A percentile compares a stretch with the other conserved stretches of the same genome.
Evolutionary conservation across 2,329 filamentous ascomycete genomes (phyloP).

Genomic region (Cladosporium sp.): DNA sequence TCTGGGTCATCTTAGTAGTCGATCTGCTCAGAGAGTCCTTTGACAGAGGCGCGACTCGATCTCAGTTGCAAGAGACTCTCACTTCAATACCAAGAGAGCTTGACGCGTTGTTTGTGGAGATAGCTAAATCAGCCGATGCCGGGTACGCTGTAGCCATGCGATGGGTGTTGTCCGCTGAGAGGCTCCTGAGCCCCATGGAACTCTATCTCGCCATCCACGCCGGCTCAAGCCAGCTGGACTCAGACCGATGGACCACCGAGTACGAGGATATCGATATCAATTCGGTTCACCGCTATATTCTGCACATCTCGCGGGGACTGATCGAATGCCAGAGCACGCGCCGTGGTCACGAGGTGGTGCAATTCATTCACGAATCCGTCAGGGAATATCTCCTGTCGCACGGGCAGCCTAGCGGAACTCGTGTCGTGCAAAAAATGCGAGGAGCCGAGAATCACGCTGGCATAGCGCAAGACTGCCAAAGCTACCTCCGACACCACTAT

Average conservation of each 20-base stretch:
- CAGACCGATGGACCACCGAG: too few species aligned
- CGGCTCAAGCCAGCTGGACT: slow-evolving; percentile 24
- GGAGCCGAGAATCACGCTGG: background rate
- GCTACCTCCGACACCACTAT: background rate
- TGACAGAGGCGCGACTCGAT: background rate
- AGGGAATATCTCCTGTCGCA: background rate
- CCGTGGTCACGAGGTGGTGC: slow-evolving; percentile 37
- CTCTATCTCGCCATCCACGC: slow-evolving; percentile 47
- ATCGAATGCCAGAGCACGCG: slow-evolving; percentile 36
- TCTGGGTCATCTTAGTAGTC: slow-evolving; percentile 3
- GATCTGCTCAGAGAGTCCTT: background rate
- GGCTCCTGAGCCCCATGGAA: slow-evolving; percentile 46
- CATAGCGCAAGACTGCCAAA: background rate
- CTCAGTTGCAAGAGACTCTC: background rate
- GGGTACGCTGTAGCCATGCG: slow-evolving; percentile 46
- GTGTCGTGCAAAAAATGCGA: background rate
- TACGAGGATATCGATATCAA: slow-evolving; percentile 21
- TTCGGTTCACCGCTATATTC: slow-evolving; percentile 38
- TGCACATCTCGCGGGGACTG: slow-evolving; percentile 53
- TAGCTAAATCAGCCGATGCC: background rate
- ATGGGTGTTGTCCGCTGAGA: slow-evolving; percentile 55
- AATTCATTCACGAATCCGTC: slow-evolving; percentile 58
- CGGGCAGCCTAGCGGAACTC: background rate
- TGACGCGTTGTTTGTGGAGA: slow-evolving; percentile 3
- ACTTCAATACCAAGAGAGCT: slow-evolving; percentile 1